Conservation (phyloP, 2,329 filamentous ascomycete genomes). For the Aspergillus clavatus region DNA sequence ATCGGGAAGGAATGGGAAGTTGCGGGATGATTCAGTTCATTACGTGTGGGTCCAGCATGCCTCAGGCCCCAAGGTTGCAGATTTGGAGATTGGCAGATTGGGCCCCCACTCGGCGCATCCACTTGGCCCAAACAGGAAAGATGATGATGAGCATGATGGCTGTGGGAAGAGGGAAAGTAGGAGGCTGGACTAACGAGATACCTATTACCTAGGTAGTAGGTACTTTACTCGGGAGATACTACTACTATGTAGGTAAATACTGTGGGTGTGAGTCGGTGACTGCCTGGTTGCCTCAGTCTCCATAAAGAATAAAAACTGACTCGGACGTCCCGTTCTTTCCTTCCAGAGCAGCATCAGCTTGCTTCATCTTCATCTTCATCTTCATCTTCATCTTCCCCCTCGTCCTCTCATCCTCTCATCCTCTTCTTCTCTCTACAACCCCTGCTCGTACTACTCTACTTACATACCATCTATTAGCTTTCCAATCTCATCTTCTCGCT, state of each 20-base stretch:
- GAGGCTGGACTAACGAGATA: neutral
- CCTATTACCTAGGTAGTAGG: too few species aligned
- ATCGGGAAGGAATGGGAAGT: neutral
- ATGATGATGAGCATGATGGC: constrained; percentile 1
- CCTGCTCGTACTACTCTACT: neutral
- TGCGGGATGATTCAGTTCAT: neutral
- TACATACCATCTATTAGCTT: neutral
- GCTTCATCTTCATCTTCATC: too few species aligned
- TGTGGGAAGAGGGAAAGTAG: neutral
- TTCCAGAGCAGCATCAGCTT: neutral
- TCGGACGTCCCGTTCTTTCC: too few species aligned
- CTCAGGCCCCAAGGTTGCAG: neutral
- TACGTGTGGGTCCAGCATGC: neutral
- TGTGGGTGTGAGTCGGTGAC: too few species aligned
- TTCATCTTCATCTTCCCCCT: too few species aligned
- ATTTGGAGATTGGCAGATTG: too few species aligned
- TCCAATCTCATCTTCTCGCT: neutral
- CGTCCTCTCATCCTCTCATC: constrained; percentile 60
- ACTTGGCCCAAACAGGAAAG: neutral
- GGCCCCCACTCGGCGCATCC: neutral
- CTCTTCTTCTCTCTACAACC: constrained; percentile 30
- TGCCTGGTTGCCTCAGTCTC: too few species aligned
- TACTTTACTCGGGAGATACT: too few species aligned
- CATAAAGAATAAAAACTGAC: too few species aligned
- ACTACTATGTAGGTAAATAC: too few species aligned